phyloP scores from a whole-genome alignment of 371 early-diverging fungal species.

The Mucor circinelloides region DNA sequence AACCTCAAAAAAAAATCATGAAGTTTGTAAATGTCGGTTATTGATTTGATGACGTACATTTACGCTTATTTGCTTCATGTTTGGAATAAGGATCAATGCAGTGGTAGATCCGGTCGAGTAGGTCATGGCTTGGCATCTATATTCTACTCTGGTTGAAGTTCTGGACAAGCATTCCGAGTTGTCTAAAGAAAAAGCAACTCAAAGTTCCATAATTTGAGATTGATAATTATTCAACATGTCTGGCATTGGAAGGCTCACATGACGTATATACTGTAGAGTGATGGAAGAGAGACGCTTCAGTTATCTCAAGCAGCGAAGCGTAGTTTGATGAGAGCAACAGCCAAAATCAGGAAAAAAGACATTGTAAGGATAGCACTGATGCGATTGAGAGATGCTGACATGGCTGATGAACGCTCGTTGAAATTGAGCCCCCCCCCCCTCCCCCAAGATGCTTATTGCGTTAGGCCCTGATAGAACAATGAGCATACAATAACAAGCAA shows the following conservation, averaged over 20 bases:
- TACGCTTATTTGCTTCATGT: conserved; percentile 1
- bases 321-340: neutral
- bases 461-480: too few species aligned
- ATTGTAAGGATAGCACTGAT: neutral
- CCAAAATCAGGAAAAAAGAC: neutral
- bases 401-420: too few species aligned
- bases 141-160: neutral
- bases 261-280: neutral
- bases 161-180: too few species aligned
- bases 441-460: too few species aligned
- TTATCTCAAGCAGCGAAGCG: neutral
- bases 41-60: conserved; percentile 5
- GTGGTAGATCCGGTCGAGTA: neutral
- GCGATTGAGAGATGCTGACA: neutral
- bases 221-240: neutral
- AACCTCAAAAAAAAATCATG: neutral
- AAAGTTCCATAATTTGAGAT: neutral
- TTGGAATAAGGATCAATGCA: neutral
- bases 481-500: too few species aligned
- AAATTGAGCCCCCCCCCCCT: too few species aligned
- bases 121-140: neutral
- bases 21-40: neutral
- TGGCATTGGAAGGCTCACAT: neutral
- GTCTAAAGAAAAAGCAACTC: neutral
- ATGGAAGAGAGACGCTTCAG: neutral